Evolutionary conservation across 495 filamentous ascomycete genomes (phyloP).

Genomic region (Xylaria curta): DNA sequence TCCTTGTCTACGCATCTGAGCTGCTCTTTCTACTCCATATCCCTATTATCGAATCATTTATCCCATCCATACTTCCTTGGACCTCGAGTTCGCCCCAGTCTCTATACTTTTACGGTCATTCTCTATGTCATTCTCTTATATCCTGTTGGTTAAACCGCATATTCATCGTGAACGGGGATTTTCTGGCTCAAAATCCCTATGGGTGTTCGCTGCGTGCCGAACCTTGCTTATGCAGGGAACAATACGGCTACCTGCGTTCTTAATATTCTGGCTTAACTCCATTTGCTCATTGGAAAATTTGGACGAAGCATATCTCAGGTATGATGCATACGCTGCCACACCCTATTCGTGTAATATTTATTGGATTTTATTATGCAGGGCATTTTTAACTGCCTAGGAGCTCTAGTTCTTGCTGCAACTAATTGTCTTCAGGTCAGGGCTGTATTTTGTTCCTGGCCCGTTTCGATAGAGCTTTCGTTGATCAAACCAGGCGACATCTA

Average conservation of each 20-base stretch:
- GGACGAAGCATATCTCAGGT: conserved; percentile 7
- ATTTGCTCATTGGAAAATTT: conserved; percentile 14
- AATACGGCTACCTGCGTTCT: conserved; percentile 27
- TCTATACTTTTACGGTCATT: neutral
- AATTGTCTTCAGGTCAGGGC: neutral
- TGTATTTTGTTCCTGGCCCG: neutral
- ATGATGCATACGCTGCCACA: conserved; percentile 19
- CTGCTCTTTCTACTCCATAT: neutral
- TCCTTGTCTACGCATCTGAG: neutral
- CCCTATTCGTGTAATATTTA: conserved; percentile 3
- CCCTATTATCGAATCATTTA: neutral
- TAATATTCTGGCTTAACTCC: neutral
- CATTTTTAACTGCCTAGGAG: neutral
- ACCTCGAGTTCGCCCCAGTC: neutral
- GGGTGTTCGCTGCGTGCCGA: neutral
- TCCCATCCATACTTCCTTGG: neutral
- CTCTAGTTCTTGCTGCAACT: neutral
- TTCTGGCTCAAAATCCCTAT: neutral
- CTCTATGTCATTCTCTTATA: conserved; percentile 9
- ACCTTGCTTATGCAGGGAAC: conserved; percentile 22
- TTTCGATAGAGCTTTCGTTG: neutral
- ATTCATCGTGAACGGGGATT: neutral
- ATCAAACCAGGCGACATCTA: neutral
- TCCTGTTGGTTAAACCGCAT: neutral
- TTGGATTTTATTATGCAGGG: neutral